Base-by-base conservation (phyloP, 208 protist species). In the Crithidia mellificae region DNA sequence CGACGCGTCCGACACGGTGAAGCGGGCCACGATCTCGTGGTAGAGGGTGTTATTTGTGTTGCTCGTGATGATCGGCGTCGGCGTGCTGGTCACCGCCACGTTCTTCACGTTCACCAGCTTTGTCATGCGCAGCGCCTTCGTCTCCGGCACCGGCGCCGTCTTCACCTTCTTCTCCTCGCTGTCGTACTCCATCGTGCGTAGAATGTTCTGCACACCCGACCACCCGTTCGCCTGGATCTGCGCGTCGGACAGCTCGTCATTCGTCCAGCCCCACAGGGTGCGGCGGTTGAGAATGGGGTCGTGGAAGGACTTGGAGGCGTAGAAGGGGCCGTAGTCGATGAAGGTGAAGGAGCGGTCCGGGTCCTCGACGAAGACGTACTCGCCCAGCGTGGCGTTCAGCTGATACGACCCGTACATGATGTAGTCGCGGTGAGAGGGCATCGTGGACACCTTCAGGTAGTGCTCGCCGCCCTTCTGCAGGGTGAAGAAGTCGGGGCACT, bases 401-500 rank as follows among this genome's bases (percentile, higher is more conserved):
- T 50, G 11, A 56, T 80, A 83, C 43, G 56, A 47, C 63, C 76
- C 76, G 69, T 78, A 88, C 30, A 80, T 36, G 57, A 81, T 66
- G 56, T 69, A 74, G 67, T 82, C 77, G 69, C 72, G 78, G 49
- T 70, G 74, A 39, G 78, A 77, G 41, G 62, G 58, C 68, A 81
- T 83, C 22, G 68, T 78, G 32, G 76, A 85, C 30, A 83, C 67
- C 72, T 83, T 83, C 49, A 85, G 62, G 51, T 72, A 80, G 79
- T 80, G 68, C 59, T 74, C 72, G 30, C 44, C 52, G 55, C 56
- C 63, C 19, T 25, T 6, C 20, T 14, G 30, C 59, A 85, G 57
- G 22, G 64, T 74, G 74, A 83, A 88, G 52, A 82, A 88, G 63
- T 83, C 75, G 49, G 76, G 79, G 72, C 64, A 72, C 77, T 85